phyloP scores from a whole-genome alignment of 129 eudicot genomes.

The Artemisia argyi region DNA sequence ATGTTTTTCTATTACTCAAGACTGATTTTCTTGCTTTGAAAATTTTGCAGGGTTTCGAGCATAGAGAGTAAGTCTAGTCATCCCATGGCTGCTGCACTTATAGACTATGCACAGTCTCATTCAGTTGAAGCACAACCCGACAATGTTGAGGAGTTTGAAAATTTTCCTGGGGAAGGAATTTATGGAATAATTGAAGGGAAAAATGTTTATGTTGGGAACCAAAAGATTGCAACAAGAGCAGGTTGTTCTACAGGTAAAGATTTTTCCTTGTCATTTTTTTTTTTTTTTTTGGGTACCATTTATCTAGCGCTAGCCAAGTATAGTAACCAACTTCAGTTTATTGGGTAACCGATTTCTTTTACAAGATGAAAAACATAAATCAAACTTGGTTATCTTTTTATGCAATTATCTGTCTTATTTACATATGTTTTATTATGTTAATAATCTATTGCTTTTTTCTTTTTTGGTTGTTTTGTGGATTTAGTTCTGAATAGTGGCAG shows the following conservation, averaged over 20 bases:
- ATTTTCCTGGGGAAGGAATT: constrained; percentile 94
- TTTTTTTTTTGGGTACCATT: background rate
- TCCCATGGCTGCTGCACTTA: constrained; percentile 85
- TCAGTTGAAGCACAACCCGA: constrained; percentile 66
- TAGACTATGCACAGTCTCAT: constrained; percentile 53
- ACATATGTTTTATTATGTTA: background rate
- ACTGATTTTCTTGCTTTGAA: constrained; percentile 7
- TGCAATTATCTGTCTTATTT: too few species aligned
- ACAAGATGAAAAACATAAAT: too few species aligned
- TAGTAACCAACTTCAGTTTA: too few species aligned
- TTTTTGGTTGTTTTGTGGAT: constrained; percentile 9
- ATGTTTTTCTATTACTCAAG: background rate
- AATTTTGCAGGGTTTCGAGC: constrained; percentile 68
- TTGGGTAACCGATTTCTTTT: too few species aligned
- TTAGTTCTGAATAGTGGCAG: constrained; percentile 43
- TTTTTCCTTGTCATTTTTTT: background rate
- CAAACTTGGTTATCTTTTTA: too few species aligned
- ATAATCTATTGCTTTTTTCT: background rate
- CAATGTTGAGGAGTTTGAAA: constrained; percentile 62
- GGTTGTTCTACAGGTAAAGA: constrained; percentile 57
- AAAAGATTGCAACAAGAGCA: constrained; percentile 63
- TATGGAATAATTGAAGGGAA: constrained; percentile 69
- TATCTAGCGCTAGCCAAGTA: too few species aligned
- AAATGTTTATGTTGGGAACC: constrained; percentile 68
- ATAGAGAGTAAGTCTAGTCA: constrained; percentile 89